Percentiles rank a stretch among this genome's conserved stretches.
Evolutionary conservation across 768 basidiomycete genomes (phyloP).

Genomic region (Ramaria sp.): DNA sequence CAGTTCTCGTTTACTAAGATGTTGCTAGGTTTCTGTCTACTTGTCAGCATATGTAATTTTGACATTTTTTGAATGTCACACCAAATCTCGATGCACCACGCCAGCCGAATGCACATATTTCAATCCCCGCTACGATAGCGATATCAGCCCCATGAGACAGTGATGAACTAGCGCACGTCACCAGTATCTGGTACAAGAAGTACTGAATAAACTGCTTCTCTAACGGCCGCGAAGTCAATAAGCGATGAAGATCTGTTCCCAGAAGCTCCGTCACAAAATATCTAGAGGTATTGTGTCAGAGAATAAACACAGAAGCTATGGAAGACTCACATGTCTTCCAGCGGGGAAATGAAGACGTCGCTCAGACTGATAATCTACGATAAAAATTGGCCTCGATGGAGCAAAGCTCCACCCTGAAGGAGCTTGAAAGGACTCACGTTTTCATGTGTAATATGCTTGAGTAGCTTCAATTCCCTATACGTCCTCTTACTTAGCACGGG

Average conservation of each 20-base stretch:
- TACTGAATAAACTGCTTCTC: slow-evolving; percentile 99
- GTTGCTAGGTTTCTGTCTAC: slow-evolving; percentile 86
- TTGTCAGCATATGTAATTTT: not conserved
- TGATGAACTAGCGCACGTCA: slow-evolving; percentile 25
- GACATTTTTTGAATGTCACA: slow-evolving; percentile 30
- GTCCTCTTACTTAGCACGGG: slow-evolving; percentile 97
- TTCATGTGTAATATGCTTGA: slow-evolving; percentile 98
- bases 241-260: slow-evolving; percentile 94
- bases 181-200: slow-evolving; percentile 97
- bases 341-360: slow-evolving; percentile 99
- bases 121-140: slow-evolving; percentile 66
- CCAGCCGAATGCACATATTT: slow-evolving; percentile 99
- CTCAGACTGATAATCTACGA: slow-evolving; percentile 91
- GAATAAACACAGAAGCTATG: not conserved
- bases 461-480: slow-evolving; percentile 92
- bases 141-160: slow-evolving; percentile 8
- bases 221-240: slow-evolving; percentile 89
- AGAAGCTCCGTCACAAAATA: slow-evolving; percentile 99
- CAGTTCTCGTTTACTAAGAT: slow-evolving; percentile 99
- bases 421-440: slow-evolving; percentile 51
- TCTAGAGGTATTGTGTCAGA: slow-evolving; percentile 29
- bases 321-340: slow-evolving; percentile 80
- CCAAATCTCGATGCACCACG: slow-evolving; percentile 95
- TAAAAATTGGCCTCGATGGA: not conserved
- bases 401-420: not conserved